Base-by-base conservation (phyloP, 331 rosid species). In the Saraca asoca region DNA sequence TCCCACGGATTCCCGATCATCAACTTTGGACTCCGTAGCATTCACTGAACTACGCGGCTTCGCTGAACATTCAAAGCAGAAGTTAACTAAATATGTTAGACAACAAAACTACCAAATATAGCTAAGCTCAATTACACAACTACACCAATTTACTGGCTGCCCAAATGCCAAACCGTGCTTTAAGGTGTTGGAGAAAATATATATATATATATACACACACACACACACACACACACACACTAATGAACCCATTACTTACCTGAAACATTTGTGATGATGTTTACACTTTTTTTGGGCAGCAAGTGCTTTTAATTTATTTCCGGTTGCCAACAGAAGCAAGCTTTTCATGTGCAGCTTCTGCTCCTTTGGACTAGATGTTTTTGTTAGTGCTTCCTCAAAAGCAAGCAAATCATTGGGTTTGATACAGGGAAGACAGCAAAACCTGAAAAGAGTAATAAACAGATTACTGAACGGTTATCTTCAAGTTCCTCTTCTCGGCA, bases 271-370 rank as follows among this genome's bases (percentile, higher is more conserved):
- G 99, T 90, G 54, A 94, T 94, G 53, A 91, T 58, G 73, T 90
- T 94, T 18, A 88, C 83, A 63, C 81, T 85, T 78, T 90, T n/a
- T 90, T 83, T 88, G 97, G 75, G 88, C 90, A 45, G 86, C 92
- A 31, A 94, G 96, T 7, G 97, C 96, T 85, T 82, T 90, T 69
- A 94, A 78, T 79, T 88, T 84, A 85, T 94, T 94, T 42, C 95
- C 97, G 31, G 96, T 81, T 24, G 96, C 99, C 68, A 72, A 80
- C 31, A 81, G 41, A 46, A 94, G 96, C 85, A 94, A 71, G 81
- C 95, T 88, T 80, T 43, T 94, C 96, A 90, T 79, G 82, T 49
- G 91, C 73, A 83, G 97, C 76, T 88, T 94, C 79, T 94, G 99
- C 63, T 94, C 97, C 87, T 86, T 94, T 42, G 93, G 88, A 80